Base-by-base conservation (phyloP, 116 monocot genomes). In the Posidonia oceanica region DNA sequence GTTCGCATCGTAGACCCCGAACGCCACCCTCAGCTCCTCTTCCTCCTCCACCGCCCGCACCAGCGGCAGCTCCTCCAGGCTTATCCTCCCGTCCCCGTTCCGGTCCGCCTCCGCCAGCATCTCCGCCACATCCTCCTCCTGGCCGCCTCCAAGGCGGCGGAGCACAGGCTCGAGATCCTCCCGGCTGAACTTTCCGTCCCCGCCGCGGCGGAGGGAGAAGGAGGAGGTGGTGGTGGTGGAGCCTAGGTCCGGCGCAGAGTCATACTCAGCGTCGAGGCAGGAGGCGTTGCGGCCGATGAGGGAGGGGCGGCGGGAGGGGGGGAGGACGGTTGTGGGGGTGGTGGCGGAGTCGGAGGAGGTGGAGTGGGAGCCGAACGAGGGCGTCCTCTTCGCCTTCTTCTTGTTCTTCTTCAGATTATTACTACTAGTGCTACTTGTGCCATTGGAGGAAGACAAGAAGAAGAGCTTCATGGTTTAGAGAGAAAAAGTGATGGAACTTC, bases 1-100 rank as follows among this genome's bases (percentile, higher is more conserved):
- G 76, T 97, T 82, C 8, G 64, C 85, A 55, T 97, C 92, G 71
- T 92, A 97, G 5, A 91, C 79, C 38, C 52, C 63, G 68, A 97
- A 97, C 4, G 89, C 89, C 36, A 84, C 97, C 68, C 67, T 42
- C 10, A 97, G 78, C 80, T 89, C 89, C 12, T 52, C 73, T 14
- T 38, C 79, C 59, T 1, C 64, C 10, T 3, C 51, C 70, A 7
- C 68, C 8, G 18, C 68, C 16, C 40, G 54, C 4, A 18, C 61
- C 18, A 41, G 36, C 7, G 53, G 74, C 4, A 64, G 41, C 37
- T 79, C 82, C 23, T 80, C 85, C 68, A 81, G 55, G 74, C 76
- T 76, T 70, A 84, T 73, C n/a, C 68, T 61, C 51, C 85, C 88
- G 68, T 80, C 71, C 1, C 84, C 80, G 48, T 62, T 76, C 15